Percentiles rank a stretch among this genome's conserved stretches.
These are phyloP conservation scores for Ogataea dorogensis DNA, from an alignment of 805 yeast genomes.

Conservation along the genomic window DNA sequence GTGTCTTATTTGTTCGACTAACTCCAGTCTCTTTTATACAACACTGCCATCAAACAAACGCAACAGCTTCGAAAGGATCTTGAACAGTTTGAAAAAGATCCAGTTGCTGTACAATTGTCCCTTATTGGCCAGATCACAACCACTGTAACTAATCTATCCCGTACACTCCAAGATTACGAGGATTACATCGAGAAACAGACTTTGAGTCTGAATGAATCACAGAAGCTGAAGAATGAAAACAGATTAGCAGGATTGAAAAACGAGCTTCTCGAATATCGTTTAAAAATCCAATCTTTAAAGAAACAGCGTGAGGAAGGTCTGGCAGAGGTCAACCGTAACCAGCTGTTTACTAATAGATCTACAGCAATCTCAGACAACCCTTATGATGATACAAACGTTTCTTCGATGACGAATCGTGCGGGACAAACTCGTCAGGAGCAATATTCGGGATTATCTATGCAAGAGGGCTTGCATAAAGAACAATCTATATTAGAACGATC, in stretches of 20 bases:
- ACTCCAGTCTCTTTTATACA: slow-evolving; percentile 74
- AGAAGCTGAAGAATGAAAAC: slow-evolving; percentile 54
- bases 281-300: slow-evolving; percentile 54
- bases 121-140: slow-evolving; percentile 65
- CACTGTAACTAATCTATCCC: slow-evolving; percentile 67
- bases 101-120: slow-evolving; percentile 70
- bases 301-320: slow-evolving; percentile 51
- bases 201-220: slow-evolving; percentile 43
- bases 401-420: slow-evolving; percentile 21
- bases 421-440: slow-evolving; percentile 25
- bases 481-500: slow-evolving; percentile 62
- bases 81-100: slow-evolving; percentile 59
- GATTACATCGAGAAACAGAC: slow-evolving; percentile 54
- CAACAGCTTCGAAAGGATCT: slow-evolving; percentile 70
- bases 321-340: slow-evolving; percentile 47
- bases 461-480: slow-evolving; percentile 71
- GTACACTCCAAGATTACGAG: slow-evolving; percentile 58
- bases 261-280: slow-evolving; percentile 45
- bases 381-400: slow-evolving; percentile 34
- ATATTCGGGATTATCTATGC: slow-evolving; percentile 36
- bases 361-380: slow-evolving; percentile 46
- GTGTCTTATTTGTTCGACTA: slow-evolving; percentile 3
- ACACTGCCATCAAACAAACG: slow-evolving; percentile 86
- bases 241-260: slow-evolving; percentile 58
- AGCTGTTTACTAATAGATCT: slow-evolving; percentile 42